phyloP scores from a whole-genome alignment of 139 green algal species.

The Micractinium conductrix region DNA sequence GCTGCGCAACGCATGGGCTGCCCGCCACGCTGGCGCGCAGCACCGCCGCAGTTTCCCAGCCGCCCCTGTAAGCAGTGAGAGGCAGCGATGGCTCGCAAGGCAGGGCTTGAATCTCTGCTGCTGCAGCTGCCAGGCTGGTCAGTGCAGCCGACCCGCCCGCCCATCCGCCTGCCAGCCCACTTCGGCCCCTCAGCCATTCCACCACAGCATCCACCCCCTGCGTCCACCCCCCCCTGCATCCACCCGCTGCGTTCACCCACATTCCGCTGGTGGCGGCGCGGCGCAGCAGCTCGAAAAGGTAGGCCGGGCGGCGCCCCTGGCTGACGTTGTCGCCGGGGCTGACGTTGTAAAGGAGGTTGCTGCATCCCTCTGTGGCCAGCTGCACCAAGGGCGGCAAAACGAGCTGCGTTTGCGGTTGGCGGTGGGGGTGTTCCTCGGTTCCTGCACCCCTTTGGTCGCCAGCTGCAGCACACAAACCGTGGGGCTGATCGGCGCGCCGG shows the following conservation, averaged over 20 bases:
- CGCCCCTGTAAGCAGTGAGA: too few species aligned
- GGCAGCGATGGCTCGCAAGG: background rate
- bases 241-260: too few species aligned
- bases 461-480: background rate
- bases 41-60: background rate
- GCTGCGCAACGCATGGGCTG: background rate
- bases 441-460: background rate
- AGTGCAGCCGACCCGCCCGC: too few species aligned
- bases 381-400: background rate
- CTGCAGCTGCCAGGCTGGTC: background rate
- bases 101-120: background rate
- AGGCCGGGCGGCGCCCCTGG: slow-evolving; percentile 19
- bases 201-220: too few species aligned
- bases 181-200: too few species aligned
- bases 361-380: background rate
- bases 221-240: too few species aligned
- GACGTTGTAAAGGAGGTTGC: slow-evolving; percentile 29
- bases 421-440: background rate
- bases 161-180: background rate
- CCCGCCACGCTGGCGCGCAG: background rate
- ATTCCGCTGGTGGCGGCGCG: background rate
- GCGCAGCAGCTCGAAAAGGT: slow-evolving; percentile 32
- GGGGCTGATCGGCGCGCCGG: background rate
- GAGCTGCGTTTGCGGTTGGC: background rate
- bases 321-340: background rate